phyloP scores from a whole-genome alignment of 768 basidiomycete species.

The Lentinula sp. region DNA sequence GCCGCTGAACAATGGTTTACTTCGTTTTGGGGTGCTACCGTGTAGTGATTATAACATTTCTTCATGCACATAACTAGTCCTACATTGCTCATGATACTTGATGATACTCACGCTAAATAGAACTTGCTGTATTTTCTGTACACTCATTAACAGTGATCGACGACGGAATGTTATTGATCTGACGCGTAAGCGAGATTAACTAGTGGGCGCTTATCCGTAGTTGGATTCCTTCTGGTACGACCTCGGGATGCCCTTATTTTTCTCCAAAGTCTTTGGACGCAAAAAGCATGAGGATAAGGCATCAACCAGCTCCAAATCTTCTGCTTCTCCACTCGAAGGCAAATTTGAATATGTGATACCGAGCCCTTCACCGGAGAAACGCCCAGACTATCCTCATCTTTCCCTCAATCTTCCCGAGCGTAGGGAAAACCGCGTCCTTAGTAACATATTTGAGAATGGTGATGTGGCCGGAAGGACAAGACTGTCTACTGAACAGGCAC shows the following conservation, averaged over 20 bases:
- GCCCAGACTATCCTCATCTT: slow-evolving; percentile 44
- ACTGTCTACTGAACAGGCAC: slow-evolving; percentile 56
- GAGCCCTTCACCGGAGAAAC: slow-evolving; percentile 31
- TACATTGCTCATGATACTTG: not conserved
- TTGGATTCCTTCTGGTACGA: not conserved
- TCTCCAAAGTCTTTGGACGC: slow-evolving; percentile 74
- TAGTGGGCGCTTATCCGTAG: not conserved
- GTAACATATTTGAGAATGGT: slow-evolving; percentile 58
- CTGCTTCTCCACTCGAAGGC: slow-evolving; percentile 55
- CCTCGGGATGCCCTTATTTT: slow-evolving; percentile 58
- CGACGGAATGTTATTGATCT: not conserved
- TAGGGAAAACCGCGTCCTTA: slow-evolving; percentile 41
- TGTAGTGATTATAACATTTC: not conserved
- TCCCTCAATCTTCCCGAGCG: slow-evolving; percentile 58
- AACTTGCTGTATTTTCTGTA: not conserved
- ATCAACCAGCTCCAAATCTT: slow-evolving; percentile 26
- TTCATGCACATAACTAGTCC: not conserved
- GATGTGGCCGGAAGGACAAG: slow-evolving; percentile 49
- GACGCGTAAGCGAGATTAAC: not conserved
- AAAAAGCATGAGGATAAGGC: slow-evolving; percentile 58
- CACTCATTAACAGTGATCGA: not conserved
- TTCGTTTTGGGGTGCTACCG: slow-evolving; percentile 4
- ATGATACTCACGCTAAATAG: not conserved
- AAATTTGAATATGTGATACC: slow-evolving; percentile 70
- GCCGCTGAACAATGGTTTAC: slow-evolving; percentile 33